A percentile compares a stretch with the other conserved stretches of the same genome.
phyloP scores from a whole-genome alignment of 805 yeast species.

The Kluyveromyces siamensis region DNA sequence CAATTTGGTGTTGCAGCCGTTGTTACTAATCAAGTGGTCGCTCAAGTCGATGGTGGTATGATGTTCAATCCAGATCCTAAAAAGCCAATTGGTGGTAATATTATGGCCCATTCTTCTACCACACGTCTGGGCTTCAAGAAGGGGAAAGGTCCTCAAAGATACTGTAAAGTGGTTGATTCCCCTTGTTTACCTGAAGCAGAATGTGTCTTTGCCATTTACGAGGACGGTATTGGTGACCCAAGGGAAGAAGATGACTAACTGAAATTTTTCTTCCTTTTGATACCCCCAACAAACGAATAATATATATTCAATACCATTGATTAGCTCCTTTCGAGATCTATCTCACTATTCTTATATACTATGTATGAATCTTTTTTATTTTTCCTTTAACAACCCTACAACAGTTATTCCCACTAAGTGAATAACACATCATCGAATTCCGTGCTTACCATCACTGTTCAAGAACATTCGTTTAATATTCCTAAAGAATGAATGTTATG shows the following conservation, averaged over 20 bases:
- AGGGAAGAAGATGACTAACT: constrained; percentile 56
- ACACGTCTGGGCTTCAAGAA: constrained; percentile 85
- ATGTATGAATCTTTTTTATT: too few species aligned
- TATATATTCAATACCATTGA: neutral
- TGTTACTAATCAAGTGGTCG: constrained; percentile 93
- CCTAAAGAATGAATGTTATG: too few species aligned
- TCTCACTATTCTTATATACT: too few species aligned
- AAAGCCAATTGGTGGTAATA: constrained; percentile 97
- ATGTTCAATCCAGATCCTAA: constrained; percentile 92
- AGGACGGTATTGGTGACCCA: constrained; percentile 96
- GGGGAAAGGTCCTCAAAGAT: constrained; percentile 86
- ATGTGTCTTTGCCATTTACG: constrained; percentile 90
- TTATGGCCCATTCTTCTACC: constrained; percentile 93
- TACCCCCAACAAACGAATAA: neutral
- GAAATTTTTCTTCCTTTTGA: neutral
- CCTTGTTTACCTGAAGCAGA: constrained; percentile 96
- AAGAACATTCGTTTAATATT: too few species aligned
- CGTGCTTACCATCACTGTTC: too few species aligned
- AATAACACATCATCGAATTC: too few species aligned
- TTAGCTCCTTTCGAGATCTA: neutral
- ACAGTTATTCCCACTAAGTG: too few species aligned
- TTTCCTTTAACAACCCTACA: too few species aligned
- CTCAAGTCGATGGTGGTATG: constrained; percentile 86
- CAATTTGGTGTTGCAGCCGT: constrained; percentile 97
- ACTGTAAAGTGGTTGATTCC: constrained; percentile 90